Conservation (phyloP, 2,329 filamentous ascomycete genomes). For the Canariomyces notabilis region DNA sequence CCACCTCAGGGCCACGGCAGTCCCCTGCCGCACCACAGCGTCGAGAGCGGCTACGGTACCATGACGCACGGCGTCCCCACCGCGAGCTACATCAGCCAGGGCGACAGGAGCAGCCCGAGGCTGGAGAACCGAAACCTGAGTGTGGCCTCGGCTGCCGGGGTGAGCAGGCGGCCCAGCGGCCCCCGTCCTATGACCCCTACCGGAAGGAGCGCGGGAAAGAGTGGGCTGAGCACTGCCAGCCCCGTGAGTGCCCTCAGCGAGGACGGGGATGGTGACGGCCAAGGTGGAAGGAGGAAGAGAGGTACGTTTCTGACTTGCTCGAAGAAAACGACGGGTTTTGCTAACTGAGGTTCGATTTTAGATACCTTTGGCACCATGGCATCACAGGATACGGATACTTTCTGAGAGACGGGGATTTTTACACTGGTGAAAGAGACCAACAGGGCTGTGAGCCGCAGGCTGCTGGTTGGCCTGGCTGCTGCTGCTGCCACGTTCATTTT, state of each 20-base stretch:
- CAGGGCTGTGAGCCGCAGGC: neutral
- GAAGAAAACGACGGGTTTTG: neutral
- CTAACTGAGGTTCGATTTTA: conserved; percentile 22
- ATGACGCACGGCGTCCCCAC: conserved; percentile 34
- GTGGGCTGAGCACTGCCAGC: conserved; percentile 36
- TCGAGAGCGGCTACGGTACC: conserved; percentile 51
- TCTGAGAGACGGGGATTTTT: conserved; percentile 33
- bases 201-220: conserved; percentile 48
- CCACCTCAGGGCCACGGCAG: conserved; percentile 28
- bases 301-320: conserved; percentile 12
- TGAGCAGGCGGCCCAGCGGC: conserved; percentile 52
- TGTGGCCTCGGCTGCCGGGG: conserved; percentile 41
- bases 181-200: conserved; percentile 59
- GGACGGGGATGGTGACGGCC: conserved; percentile 3
- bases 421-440: neutral
- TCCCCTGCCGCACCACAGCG: conserved; percentile 52
- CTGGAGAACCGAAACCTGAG: conserved; percentile 55
- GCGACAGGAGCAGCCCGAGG: conserved; percentile 42
- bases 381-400: conserved; percentile 51
- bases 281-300: conserved; percentile 19
- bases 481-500: neutral
- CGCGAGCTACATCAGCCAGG: conserved; percentile 40
- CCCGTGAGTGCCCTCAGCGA: conserved; percentile 1
- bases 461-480: neutral
- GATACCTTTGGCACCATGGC: conserved; percentile 50